Conservation (phyloP, 192 early-diverging fungal species). For the Gaertneriomyces sp. region DNA sequence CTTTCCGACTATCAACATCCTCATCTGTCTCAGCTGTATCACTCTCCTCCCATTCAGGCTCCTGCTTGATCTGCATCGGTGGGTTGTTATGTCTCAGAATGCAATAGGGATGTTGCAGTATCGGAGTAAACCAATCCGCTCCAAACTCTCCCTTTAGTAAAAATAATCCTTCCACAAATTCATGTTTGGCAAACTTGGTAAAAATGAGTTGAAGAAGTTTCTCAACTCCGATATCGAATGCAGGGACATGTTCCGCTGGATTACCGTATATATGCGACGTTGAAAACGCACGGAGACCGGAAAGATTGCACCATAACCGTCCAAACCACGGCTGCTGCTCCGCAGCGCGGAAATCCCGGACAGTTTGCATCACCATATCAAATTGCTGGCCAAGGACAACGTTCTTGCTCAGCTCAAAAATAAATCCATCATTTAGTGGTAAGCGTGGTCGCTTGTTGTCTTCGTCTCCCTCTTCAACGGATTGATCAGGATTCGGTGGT, state of each 20-base stretch:
- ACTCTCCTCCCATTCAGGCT: slow-evolving; percentile 3
- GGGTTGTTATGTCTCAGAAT: slow-evolving; percentile 42
- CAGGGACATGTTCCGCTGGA: not conserved
- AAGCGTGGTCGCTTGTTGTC: slow-evolving; percentile 26
- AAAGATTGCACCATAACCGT: slow-evolving; percentile 42
- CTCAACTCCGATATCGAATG: slow-evolving; percentile 49
- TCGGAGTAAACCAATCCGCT: slow-evolving; percentile 58
- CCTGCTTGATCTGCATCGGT: slow-evolving; percentile 7
- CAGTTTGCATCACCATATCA: slow-evolving; percentile 44
- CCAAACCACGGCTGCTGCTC: slow-evolving; percentile 47
- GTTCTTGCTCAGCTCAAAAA: slow-evolving; percentile 46
- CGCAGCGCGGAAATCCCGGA: slow-evolving; percentile 37
- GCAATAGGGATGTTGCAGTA: slow-evolving; percentile 52
- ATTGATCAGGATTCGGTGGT: not conserved
- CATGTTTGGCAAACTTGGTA: slow-evolving; percentile 48
- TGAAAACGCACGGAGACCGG: slow-evolving; percentile 38
- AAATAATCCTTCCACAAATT: slow-evolving; percentile 53
- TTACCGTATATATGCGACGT: slow-evolving; percentile 32
- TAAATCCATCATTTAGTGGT: slow-evolving; percentile 42
- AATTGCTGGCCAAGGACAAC: slow-evolving; percentile 40
- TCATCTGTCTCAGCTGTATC: not conserved
- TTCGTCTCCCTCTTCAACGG: not conserved
- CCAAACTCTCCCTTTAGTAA: slow-evolving; percentile 53
- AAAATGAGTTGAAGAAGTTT: slow-evolving; percentile 45
- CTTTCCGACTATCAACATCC: not conserved